These are phyloP conservation scores for Calonectria hongkongensis DNA, from an alignment of 2,329 filamentous ascomycete genomes.

Conservation along the genomic window DNA sequence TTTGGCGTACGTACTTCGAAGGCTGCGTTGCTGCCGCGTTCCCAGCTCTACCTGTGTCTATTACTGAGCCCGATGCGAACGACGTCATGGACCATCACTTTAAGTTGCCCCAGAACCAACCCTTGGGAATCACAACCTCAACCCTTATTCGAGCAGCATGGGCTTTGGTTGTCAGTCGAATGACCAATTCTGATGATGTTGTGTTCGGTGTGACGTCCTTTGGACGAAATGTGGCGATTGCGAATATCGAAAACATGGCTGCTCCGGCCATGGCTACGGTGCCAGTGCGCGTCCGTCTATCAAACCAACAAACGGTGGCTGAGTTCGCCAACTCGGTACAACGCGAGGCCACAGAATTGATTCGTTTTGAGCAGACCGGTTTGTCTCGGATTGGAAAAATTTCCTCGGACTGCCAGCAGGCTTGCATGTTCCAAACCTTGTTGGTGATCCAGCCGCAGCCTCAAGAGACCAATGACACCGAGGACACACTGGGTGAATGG, in stretches of 20 bases:
- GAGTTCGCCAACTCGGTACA: conserved; percentile 63
- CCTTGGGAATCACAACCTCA: conserved; percentile 30
- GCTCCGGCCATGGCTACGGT: conserved; percentile 44
- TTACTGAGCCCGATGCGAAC: conserved; percentile 23
- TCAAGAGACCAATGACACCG: not conserved
- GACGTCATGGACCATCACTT: conserved; percentile 8
- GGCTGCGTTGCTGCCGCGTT: conserved; percentile 14
- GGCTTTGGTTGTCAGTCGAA: conserved; percentile 49
- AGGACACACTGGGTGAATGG: not conserved
- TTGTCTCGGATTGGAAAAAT: conserved; percentile 30
- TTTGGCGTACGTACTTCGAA: conserved; percentile 29
- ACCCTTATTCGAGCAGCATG: conserved; percentile 54
- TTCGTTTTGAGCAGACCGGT: conserved; percentile 38
- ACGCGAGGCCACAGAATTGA: conserved; percentile 35
- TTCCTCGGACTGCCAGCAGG: not conserved
- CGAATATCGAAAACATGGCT: conserved; percentile 46
- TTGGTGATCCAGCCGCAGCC: conserved; percentile 36
- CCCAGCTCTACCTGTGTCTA: conserved; percentile 22
- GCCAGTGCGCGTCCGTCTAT: conserved; percentile 45
- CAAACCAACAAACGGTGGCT: conserved; percentile 55
- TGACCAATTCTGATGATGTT: conserved; percentile 47
- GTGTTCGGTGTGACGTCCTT: conserved; percentile 51
- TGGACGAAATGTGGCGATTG: conserved; percentile 51
- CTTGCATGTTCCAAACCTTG: conserved; percentile 36
- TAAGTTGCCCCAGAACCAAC: not conserved